These are phyloP conservation scores for Clathrus columnatus DNA, from an alignment of 768 basidiomycete genomes.

Conservation along the genomic window DNA sequence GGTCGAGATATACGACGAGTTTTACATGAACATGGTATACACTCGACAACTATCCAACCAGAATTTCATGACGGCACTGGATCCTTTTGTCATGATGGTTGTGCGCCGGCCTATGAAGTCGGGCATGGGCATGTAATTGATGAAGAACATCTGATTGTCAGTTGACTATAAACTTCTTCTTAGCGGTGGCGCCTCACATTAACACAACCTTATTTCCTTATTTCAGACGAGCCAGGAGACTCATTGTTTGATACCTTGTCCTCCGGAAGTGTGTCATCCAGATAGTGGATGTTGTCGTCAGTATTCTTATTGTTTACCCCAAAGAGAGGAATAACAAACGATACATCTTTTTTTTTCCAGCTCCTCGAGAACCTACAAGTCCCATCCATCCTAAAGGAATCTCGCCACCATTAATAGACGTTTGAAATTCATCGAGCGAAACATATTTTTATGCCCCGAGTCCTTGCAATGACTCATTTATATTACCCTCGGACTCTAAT, in stretches of 20 bases:
- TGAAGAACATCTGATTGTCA: conserved; percentile 44
- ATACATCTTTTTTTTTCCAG: neutral
- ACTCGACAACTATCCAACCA: conserved; percentile 91
- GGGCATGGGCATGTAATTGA: conserved; percentile 25
- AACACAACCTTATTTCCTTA: neutral
- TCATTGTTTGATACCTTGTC: conserved; percentile 66
- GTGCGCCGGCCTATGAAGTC: neutral
- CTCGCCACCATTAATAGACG: conserved; percentile 42
- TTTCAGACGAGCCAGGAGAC: conserved; percentile 41
- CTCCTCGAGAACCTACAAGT: neutral
- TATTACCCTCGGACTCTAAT: no score
- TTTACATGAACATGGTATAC: conserved; percentile 87
- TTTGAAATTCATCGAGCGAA: no score
- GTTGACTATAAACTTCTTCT: conserved; percentile 13
- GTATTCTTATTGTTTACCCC: conserved; percentile 26
- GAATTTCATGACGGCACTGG: conserved; percentile 48
- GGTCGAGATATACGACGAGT: conserved; percentile 75
- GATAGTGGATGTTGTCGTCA: conserved; percentile 78
- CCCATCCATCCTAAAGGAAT: neutral
- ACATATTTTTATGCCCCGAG: no score
- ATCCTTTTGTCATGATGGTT: neutral
- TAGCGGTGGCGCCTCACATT: neutral
- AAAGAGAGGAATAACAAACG: neutral
- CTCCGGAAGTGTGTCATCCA: conserved; percentile 59
- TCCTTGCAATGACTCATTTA: no score